These are phyloP conservation scores for Cladophialophora bantiana DNA, from an alignment of 2,329 filamentous ascomycete genomes.

Conservation along the genomic window DNA sequence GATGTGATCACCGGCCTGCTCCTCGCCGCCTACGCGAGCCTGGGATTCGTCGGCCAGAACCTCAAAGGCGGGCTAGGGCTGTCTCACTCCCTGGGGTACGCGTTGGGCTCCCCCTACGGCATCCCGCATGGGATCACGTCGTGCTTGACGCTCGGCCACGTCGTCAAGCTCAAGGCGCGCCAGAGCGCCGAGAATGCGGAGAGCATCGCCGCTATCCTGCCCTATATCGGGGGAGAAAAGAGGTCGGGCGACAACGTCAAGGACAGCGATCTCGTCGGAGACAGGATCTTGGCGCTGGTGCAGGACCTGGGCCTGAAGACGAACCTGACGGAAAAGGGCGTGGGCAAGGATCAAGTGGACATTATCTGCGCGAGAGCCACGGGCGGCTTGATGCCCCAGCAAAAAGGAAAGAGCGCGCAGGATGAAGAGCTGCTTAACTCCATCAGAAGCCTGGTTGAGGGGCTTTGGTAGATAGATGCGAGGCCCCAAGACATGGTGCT, in stretches of 20 bases:
- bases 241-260: constrained; percentile 37
- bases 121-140: constrained; percentile 65
- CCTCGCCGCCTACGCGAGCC: constrained; percentile 59
- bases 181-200: constrained; percentile 52
- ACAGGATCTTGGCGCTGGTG: constrained; percentile 39
- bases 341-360: constrained; percentile 39
- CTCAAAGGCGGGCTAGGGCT: constrained; percentile 48
- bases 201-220: constrained; percentile 40
- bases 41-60: constrained; percentile 60
- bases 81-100: constrained; percentile 57
- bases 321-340: constrained; percentile 37
- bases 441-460: constrained; percentile 34
- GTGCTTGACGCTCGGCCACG: constrained; percentile 62
- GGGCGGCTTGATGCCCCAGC: constrained; percentile 30
- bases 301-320: constrained; percentile 39
- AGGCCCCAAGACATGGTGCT: too few relatives aligned
- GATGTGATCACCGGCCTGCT: constrained; percentile 60
- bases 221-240: constrained; percentile 36
- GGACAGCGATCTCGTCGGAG: constrained; percentile 37
- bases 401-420: constrained; percentile 31
- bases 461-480: constrained; percentile 25
- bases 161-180: constrained; percentile 60
- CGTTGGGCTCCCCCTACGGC: constrained; percentile 61
- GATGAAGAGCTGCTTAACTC: constrained; percentile 29
- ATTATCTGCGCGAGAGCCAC: constrained; percentile 38